Base-by-base conservation (phyloP, 163 green algal genomes). In the Chlorella variabilis region DNA sequence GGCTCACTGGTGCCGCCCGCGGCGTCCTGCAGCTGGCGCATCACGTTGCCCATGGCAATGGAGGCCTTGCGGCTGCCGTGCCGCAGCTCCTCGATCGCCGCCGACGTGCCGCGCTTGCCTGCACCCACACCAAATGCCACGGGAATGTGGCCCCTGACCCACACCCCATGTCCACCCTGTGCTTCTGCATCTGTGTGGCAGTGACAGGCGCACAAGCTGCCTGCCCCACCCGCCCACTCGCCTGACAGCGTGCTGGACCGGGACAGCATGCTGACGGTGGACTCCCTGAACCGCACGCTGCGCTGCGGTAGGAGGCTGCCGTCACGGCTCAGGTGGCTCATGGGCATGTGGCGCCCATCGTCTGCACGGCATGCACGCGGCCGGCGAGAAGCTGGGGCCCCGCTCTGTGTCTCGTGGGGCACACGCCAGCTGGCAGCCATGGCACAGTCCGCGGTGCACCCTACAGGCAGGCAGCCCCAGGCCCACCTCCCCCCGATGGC, bases 361-460 rank as follows among this genome's bases (percentile, higher is more conserved):
- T 77, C 70, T 77, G 70, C 31, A 29, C 54, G 23, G 54, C 54
- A 63, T n/a, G 54, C 18, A 29, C n/a, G n/a, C n/a, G n/a, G n/a
- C n/a, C n/a, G n/a, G n/a, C n/a, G n/a, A n/a, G n/a, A n/a, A n/a
- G n/a, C n/a, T n/a, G n/a, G n/a, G n/a, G n/a, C n/a, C n/a, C n/a
- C n/a, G n/a, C n/a, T n/a, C n/a, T n/a, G n/a, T n/a, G n/a, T n/a
- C n/a, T n/a, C n/a, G n/a, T n/a, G n/a, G n/a, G n/a, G n/a, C n/a
- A n/a, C n/a, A n/a, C n/a, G n/a, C n/a, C n/a, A n/a, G n/a, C n/a
- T n/a, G 11, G 45, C 11, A 41, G 21, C 34, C 25, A 31, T n/a
- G n/a, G n/a, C n/a, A n/a, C n/a, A n/a, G 5, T 5, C 54, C 15
- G 20, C 54, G 54, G 54, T 63, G 23, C 54, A n/a, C 5, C 23